Evolutionary conservation across 2,329 filamentous ascomycete genomes (phyloP), one percentile per base, ranked within the genome.

Genomic region (Dichotomopilus funicola): DNA sequence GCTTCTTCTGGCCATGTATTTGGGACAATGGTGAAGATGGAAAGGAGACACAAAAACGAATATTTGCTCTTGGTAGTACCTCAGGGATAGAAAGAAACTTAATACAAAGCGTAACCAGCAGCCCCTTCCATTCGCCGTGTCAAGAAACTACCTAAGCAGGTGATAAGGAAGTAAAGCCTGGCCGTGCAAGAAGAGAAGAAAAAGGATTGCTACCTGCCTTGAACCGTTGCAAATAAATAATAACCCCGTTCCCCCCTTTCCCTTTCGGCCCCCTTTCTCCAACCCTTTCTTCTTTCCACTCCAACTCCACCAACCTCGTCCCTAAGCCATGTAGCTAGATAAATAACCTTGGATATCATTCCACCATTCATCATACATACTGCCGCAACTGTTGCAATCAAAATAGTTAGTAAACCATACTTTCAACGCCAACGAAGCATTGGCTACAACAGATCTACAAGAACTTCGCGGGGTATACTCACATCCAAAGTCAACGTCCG

Each of bases 401-500:
- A 42, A 13, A 6, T 10, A 40, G 54, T 61, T 13, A 63, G 57
- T 46, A 53, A 54, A 34, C 19, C n/a, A 19, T 13, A 27, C 31
- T 45, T 35, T 31, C 1, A 11, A 4, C 36, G 36, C 19, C 2
- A 10, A 3, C 6, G n/a, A n/a, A 9, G 1, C 6, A 47, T 6
- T 6, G 40, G 2, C 11, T 6, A 42, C 13, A 45, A n/a, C 35
- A 42, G 34, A 12, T 11, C 19, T 43, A 19, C 31, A 51, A 33
- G 4, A 19, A 46, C 33, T 27, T 27, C 19, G 19, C 19, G 19
- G 19, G 19, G 19, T 2, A 27, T 34, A 77, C 92, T 92, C 76
- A 97, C 91, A 85, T 99, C 94, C 65, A 99, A 76, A 56, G 91
- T 97, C 73, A 99, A 75, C 40, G 90, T 89, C 73, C 90, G 88